phyloP scores from a whole-genome alignment of 2,329 filamentous ascomycete species.

The Magnaporthiopsis rhizophila region DNA sequence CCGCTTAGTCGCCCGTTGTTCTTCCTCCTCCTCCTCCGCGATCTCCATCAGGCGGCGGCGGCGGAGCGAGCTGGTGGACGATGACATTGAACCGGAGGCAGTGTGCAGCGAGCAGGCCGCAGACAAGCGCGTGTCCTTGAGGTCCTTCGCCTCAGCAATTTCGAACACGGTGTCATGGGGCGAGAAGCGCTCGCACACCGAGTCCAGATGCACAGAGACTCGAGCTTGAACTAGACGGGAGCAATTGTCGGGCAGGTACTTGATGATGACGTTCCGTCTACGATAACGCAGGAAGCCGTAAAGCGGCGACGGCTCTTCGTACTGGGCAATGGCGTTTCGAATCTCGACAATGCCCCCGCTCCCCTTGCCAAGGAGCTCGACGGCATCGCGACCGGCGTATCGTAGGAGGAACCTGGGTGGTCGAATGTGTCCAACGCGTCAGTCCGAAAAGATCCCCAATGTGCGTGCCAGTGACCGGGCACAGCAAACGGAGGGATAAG shows the following conservation, averaged over 20 bases:
- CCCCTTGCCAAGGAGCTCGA: conserved; percentile 70
- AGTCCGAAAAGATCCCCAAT: neutral
- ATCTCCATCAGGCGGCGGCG: conserved; percentile 81
- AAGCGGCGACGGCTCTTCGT: conserved; percentile 77
- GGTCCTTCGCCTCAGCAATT: conserved; percentile 64
- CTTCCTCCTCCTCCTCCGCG: conserved; percentile 78
- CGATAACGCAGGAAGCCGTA: conserved; percentile 90
- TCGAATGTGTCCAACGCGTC: neutral
- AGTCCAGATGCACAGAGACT: conserved; percentile 64
- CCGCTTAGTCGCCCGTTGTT: conserved; percentile 47
- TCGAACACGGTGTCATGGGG: conserved; percentile 82
- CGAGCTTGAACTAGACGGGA: conserved; percentile 89
- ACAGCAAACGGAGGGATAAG: too few species aligned
- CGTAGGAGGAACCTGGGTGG: conserved; percentile 82
- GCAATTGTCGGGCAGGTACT: conserved; percentile 84
- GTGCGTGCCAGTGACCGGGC: too few species aligned
- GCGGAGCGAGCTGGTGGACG: conserved; percentile 72
- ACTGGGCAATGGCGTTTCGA: conserved; percentile 66
- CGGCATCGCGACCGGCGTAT: conserved; percentile 81
- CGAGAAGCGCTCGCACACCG: conserved; percentile 63
- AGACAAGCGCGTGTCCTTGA: conserved; percentile 82
- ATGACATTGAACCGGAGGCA: conserved; percentile 76
- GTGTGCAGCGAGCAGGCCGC: conserved; percentile 85
- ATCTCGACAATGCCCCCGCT: conserved; percentile 78
- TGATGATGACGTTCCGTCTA: conserved; percentile 82